These are phyloP conservation scores for Mesembryanthemum crystallinum DNA, from an alignment of 148 eudicot genomes.

Conservation along the genomic window DNA sequence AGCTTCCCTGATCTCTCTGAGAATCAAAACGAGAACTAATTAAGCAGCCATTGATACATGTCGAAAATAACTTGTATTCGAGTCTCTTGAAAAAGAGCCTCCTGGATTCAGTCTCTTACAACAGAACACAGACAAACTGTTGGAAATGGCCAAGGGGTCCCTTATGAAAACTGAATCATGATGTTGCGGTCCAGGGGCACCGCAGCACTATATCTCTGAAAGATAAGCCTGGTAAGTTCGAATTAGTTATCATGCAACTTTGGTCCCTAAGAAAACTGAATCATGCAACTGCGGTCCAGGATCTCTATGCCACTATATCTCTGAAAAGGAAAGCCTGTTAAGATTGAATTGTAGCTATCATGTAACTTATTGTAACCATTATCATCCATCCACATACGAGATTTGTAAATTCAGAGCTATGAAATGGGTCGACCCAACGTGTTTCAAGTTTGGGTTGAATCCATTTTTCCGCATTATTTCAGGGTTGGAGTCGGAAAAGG, in stretches of 20 bases:
- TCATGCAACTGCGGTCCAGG: neutral
- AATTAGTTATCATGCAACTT: neutral
- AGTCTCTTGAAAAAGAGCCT: neutral
- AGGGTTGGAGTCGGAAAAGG: too few species aligned
- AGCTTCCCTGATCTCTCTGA: conserved; percentile 40
- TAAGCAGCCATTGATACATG: neutral
- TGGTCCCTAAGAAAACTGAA: neutral
- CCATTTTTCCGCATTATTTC: too few species aligned
- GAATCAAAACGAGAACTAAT: conserved; percentile 1
- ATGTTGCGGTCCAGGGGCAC: neutral
- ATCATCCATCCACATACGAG: too few species aligned
- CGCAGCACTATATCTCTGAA: neutral
- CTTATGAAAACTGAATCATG: neutral
- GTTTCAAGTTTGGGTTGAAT: too few species aligned
- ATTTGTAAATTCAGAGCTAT: too few species aligned
- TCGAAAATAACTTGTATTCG: neutral
- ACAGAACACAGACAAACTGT: neutral
- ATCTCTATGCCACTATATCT: too few species aligned
- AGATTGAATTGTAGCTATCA: neutral
- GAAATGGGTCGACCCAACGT: too few species aligned
- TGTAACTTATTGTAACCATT: too few species aligned
- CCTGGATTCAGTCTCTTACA: neutral
- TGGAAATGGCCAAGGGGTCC: neutral
- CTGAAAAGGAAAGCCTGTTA: neutral
- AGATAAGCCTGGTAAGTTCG: neutral